phyloP scores from a whole-genome alignment of 2,329 filamentous ascomycete genomes.

The Fusarium scirpi region DNA sequence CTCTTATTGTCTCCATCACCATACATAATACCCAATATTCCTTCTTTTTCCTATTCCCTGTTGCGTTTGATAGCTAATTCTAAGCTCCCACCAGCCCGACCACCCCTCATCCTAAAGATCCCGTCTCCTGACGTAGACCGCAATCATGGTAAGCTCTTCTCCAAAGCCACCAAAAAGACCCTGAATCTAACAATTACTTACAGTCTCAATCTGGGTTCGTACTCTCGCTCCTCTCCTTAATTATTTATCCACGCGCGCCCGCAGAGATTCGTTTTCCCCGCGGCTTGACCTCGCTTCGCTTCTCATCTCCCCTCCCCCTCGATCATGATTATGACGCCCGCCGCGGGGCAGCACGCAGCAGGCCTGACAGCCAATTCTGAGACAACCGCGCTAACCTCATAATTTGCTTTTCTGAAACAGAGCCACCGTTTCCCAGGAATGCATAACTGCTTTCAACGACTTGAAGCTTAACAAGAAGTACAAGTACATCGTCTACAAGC shows the following conservation, averaged over 20 bases:
- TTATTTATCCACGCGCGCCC: conserved; percentile 25
- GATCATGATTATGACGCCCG: conserved; percentile 38
- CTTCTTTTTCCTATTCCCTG: background rate
- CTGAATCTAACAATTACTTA: conserved; percentile 34
- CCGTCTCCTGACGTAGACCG: conserved; percentile 50
- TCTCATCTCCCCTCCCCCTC: conserved; percentile 25
- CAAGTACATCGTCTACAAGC: conserved; percentile 91
- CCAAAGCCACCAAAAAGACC: conserved; percentile 17
- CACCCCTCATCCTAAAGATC: conserved; percentile 45
- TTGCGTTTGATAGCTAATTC: conserved; percentile 43
- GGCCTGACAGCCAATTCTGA: conserved; percentile 18
- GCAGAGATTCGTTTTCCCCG: conserved; percentile 15
- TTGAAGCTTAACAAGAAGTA: conserved; percentile 84
- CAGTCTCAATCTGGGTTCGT: conserved; percentile 76
- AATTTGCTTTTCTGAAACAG: conserved; percentile 56
- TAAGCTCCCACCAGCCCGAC: conserved; percentile 44
- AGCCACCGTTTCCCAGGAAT: conserved; percentile 78
- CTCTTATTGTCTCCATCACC: background rate
- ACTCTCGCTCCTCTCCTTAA: conserved; percentile 31
- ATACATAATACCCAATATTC: background rate
- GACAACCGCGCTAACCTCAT: conserved; percentile 44
- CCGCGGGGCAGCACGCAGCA: conserved; percentile 43
- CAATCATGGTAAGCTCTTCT: conserved; percentile 56
- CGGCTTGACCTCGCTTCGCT: conserved; percentile 21
- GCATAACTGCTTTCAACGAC: conserved; percentile 79